Base-by-base conservation (phyloP, 352 stramenopile species). In the Globisporangium mamillatum region DNA sequence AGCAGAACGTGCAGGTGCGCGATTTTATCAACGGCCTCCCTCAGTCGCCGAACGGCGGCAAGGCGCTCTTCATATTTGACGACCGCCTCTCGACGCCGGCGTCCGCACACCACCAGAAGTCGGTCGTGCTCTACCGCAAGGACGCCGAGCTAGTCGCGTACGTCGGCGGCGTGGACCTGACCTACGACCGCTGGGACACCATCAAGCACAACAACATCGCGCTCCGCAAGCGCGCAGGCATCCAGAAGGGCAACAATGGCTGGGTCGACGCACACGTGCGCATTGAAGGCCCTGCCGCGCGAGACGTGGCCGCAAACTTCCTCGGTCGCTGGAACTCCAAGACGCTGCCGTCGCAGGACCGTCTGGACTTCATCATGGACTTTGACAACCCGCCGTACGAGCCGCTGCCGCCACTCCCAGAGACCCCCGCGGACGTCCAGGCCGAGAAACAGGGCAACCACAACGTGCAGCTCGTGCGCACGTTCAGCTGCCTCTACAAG, bases 111-210 rank as follows among this genome's bases (percentile, higher is more conserved):
- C 82, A 88, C 56, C 76, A 88, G 54, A 90, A 88, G 58, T 78
- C 69, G 0, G 38, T 84, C n/a, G 63, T 79, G 27, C 16, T 46
- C 29, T 34, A 60, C 6, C 55, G 55, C 22, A 12, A 44, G 14
- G 55, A 60, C 20, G 55, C 18, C 2, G 55, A 60, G 29, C 18
- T 60, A 20, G 18, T 68, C 3, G 79, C 84, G 6, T 91, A 82
- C 62, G 73, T 88, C 0, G 80, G 82, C 2, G 84, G 82, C 1
- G 68, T 86, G 4, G 84, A 90, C 60, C 56, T 89, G 27, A 79
- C 71, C 16, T 73, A 71, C n/a, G 77, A 90, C 58, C 81, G 84
- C 4, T 92, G 84, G 81, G 80, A 92, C 61, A 88, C 80, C 22
- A 72, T 77, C 18, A 71, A 74, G 5, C 80, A 90, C 67, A 75